Percentiles rank a stretch among this genome's conserved stretches.
Evolutionary conservation across 139 green algal species (phyloP).

Genomic region (Chlorokybus atmophyticus): DNA sequence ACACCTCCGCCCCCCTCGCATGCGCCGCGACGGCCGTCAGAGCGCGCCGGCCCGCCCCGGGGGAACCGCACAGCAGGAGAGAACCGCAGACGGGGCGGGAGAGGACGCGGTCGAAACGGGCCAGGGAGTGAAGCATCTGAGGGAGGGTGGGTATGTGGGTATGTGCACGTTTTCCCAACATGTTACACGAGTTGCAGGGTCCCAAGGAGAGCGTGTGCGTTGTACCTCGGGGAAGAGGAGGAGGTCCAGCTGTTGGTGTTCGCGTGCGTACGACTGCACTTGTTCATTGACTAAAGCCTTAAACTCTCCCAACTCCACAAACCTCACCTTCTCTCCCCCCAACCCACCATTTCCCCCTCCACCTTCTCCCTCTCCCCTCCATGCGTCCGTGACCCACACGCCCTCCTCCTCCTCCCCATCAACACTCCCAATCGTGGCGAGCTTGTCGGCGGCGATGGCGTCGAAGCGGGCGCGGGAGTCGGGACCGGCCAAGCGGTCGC

Average conservation of each 20-base stretch:
- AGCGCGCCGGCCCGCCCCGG: constrained; percentile 41
- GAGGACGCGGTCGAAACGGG: constrained; percentile 46
- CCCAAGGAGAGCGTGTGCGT: neutral
- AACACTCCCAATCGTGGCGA: neutral
- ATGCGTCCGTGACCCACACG: no score
- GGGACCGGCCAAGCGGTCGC: constrained; percentile 38
- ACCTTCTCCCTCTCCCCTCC: no score
- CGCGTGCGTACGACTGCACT: constrained; percentile 48
- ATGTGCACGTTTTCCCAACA: neutral
- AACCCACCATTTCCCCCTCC: neutral
- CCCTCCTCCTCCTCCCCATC: neutral
- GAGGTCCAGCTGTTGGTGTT: constrained; percentile 47
- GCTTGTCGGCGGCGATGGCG: neutral
- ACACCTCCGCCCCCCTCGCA: no score
- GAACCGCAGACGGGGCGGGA: constrained; percentile 36
- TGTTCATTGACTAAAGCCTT: constrained; percentile 36
- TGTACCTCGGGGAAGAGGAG: constrained; percentile 41
- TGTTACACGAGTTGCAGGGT: constrained; percentile 3
- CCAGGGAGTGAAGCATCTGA: constrained; percentile 46
- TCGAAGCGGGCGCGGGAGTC: constrained; percentile 29
- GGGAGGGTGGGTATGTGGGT: constrained; percentile 34
- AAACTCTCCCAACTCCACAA: constrained; percentile 35
- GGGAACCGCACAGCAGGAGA: constrained; percentile 43
- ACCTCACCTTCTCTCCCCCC: constrained; percentile 5
- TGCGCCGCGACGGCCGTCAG: constrained; percentile 30